Evolutionary conservation across 2,329 filamentous ascomycete genomes (phyloP).

Genomic region (Davidsoniella australis): DNA sequence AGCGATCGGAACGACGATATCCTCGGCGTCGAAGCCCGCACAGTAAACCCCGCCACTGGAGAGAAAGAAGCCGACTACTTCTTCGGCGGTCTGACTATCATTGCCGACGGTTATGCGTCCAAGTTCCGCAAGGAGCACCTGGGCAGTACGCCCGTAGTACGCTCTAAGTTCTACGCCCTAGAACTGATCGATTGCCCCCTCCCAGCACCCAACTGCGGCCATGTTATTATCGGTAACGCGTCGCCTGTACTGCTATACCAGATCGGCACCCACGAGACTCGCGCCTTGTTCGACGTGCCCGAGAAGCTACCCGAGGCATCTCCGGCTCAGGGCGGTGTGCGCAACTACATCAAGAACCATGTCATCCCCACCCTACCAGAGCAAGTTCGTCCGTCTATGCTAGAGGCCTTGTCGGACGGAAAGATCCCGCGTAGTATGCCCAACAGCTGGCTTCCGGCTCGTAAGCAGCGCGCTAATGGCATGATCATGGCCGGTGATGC

Average conservation of each 20-base stretch:
- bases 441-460: slow-evolving; percentile 79
- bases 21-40: slow-evolving; percentile 64
- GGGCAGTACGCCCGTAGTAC: slow-evolving; percentile 46
- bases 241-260: slow-evolving; percentile 82
- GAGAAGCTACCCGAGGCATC: slow-evolving; percentile 58
- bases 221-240: slow-evolving; percentile 68
- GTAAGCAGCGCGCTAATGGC: slow-evolving; percentile 37
- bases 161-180: slow-evolving; percentile 82
- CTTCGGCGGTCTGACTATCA: slow-evolving; percentile 75
- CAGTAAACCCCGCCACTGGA: slow-evolving; percentile 38
- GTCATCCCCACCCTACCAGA: slow-evolving; percentile 65
- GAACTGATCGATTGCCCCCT: slow-evolving; percentile 80
- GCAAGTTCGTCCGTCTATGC: slow-evolving; percentile 55
- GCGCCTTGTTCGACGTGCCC: slow-evolving; percentile 77
- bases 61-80: slow-evolving; percentile 53
- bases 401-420: slow-evolving; percentile 58
- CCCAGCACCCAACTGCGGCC: slow-evolving; percentile 58
- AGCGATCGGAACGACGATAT: slow-evolving; percentile 53
- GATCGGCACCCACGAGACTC: slow-evolving; percentile 87
- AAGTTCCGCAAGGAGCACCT: slow-evolving; percentile 76
- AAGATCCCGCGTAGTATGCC: slow-evolving; percentile 75
- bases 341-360: slow-evolving; percentile 62
- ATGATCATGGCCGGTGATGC: slow-evolving; percentile 81
- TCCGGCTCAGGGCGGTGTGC: slow-evolving; percentile 61
- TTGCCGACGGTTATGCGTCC: slow-evolving; percentile 83